A percentile compares a stretch with the other conserved stretches of the same genome.
These are phyloP conservation scores for Diaporthe helianthi DNA, from an alignment of 2,329 filamentous ascomycete species.

Conservation along the genomic window DNA sequence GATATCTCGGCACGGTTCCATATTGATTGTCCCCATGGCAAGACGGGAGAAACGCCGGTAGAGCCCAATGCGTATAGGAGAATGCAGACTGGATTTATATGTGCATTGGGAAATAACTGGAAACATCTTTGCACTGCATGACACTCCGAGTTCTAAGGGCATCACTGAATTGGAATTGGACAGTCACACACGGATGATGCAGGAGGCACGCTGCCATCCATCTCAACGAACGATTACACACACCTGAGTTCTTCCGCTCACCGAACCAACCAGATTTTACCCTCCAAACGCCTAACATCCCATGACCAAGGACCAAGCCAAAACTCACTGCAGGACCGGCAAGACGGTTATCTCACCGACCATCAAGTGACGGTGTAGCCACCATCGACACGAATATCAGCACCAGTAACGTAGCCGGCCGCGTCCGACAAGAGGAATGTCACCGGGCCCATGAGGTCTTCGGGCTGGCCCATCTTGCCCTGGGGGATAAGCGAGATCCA, in stretches of 20 bases:
- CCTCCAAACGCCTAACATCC: constrained; percentile 11
- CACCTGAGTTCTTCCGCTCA: background rate
- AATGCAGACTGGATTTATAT: background rate
- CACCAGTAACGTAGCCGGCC: constrained; percentile 69
- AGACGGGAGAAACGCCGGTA: background rate
- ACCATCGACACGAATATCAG: constrained; percentile 83
- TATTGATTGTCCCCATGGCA: too few species aligned
- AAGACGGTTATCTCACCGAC: constrained; percentile 63
- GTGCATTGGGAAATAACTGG: background rate
- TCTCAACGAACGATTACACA: background rate
- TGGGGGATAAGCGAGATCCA: constrained; percentile 93
- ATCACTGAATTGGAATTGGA: background rate
- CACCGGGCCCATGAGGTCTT: constrained; percentile 93
- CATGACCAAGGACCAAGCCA: background rate
- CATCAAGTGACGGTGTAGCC: constrained; percentile 87
- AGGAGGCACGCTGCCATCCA: background rate
- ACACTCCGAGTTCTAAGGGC: background rate
- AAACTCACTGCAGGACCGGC: background rate
- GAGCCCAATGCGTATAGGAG: background rate
- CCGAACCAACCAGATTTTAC: background rate
- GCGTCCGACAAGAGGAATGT: constrained; percentile 51
- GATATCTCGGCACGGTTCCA: background rate
- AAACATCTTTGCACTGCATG: background rate
- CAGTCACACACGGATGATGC: background rate
- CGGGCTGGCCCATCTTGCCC: constrained; percentile 90